These are phyloP conservation scores for Pholiota adiposa DNA, from an alignment of 1,284 basidiomycete species.

Conservation along the genomic window DNA sequence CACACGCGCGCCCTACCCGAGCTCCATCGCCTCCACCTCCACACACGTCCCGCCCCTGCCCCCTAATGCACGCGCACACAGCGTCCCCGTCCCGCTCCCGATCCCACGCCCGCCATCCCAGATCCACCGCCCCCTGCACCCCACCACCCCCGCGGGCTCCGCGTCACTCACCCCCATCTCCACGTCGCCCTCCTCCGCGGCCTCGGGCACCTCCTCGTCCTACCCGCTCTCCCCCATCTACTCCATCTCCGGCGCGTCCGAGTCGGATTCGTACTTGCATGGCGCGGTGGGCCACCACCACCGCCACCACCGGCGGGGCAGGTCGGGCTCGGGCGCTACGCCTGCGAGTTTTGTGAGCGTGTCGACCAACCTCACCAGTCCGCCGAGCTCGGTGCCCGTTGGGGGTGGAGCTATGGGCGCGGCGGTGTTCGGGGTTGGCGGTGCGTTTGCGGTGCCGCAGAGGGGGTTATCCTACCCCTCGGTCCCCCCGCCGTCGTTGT, in stretches of 20 bases:
- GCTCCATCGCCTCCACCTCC: constrained; percentile 27
- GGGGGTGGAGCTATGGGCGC: constrained; percentile 20
- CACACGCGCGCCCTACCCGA: neutral
- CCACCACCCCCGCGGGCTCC: neutral
- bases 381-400: constrained; percentile 61
- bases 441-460: constrained; percentile 22
- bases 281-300: neutral
- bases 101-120: constrained; percentile 62
- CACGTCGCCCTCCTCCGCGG: neutral
- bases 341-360: constrained; percentile 59
- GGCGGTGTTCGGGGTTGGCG: constrained; percentile 12
- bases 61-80: no score
- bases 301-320: neutral
- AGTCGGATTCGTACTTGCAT: constrained; percentile 15
- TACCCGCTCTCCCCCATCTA: neutral
- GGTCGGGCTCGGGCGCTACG: constrained; percentile 28
- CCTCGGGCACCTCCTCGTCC: constrained; percentile 42
- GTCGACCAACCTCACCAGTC: constrained; percentile 66
- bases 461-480: constrained; percentile 62
- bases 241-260: constrained; percentile 64
- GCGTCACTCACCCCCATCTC: neutral
- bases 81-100: constrained; percentile 72
- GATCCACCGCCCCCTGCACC: constrained; percentile 9
- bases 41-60: constrained; percentile 24
- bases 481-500: constrained; percentile 67